Conservation (phyloP, 305 asterid species). For the Fraxinus velutina region DNA sequence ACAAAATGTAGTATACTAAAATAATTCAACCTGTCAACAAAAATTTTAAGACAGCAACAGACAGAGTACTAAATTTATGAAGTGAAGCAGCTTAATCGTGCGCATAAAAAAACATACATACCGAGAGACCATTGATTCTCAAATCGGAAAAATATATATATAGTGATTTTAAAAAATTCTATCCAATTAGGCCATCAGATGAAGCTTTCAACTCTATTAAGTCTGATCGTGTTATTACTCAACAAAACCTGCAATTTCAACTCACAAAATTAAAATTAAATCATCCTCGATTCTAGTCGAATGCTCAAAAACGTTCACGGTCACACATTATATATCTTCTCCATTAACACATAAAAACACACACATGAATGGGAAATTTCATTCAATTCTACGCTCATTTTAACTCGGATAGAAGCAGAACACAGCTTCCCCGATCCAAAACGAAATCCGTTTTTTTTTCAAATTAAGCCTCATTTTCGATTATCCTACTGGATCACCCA, state of each 20-base stretch:
- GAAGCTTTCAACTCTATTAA: background rate
- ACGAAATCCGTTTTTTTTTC: background rate
- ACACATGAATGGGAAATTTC: background rate
- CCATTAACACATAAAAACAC: background rate
- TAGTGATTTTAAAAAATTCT: background rate
- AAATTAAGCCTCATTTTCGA: background rate
- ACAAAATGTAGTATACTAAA: background rate
- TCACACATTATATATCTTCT: background rate
- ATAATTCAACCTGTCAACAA: background rate
- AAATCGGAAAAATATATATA: background rate
- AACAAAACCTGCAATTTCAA: slow-evolving; percentile 11
- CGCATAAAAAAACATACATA: background rate
- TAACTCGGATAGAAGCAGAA: background rate
- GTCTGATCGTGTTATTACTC: slow-evolving; percentile 9
- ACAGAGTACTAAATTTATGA: background rate
- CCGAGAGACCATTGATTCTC: background rate
- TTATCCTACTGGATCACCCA: background rate
- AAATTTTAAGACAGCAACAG: background rate
- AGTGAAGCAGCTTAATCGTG: slow-evolving; percentile 11
- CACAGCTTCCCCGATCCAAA: background rate
- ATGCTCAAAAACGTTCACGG: background rate
- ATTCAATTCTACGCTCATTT: background rate
- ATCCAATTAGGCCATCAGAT: background rate
- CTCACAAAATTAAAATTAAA: slow-evolving; percentile 12
- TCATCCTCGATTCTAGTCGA: slow-evolving; percentile 7